These are phyloP conservation scores for Claviceps sp. DNA, from an alignment of 2,329 filamentous ascomycete species.

Conservation along the genomic window DNA sequence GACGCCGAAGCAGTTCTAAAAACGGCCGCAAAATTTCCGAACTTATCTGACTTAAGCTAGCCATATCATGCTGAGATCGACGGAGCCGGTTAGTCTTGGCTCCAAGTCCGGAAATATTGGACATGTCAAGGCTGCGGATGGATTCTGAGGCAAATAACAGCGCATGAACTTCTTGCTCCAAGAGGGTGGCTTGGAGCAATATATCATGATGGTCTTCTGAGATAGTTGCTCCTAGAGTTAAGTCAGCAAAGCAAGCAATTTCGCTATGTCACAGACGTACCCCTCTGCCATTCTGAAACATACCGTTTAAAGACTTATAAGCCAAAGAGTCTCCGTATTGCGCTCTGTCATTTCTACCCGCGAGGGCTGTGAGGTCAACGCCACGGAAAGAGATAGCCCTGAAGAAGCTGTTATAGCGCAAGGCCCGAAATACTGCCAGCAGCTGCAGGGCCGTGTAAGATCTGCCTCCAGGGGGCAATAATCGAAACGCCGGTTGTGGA, in stretches of 20 bases:
- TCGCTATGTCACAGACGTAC: neutral
- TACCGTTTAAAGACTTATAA: conserved; percentile 39
- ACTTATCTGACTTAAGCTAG: conserved; percentile 13
- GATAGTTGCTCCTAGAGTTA: conserved; percentile 27
- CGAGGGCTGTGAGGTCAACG: conserved; percentile 32
- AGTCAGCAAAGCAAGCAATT: neutral
- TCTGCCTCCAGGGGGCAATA: conserved; percentile 28
- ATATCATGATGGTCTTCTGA: conserved; percentile 34
- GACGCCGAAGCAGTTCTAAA: conserved; percentile 33
- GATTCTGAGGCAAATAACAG: conserved; percentile 42
- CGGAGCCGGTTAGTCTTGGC: conserved; percentile 10
- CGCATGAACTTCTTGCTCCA: conserved; percentile 44
- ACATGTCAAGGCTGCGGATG: conserved; percentile 39
- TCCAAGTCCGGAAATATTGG: conserved; percentile 25
- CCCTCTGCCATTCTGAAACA: conserved; percentile 6
- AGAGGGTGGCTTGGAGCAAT: conserved; percentile 33
- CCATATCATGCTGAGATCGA: conserved; percentile 12
- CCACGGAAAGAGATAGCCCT: conserved; percentile 41
- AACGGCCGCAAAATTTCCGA: conserved; percentile 35
- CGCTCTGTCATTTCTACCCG: conserved; percentile 27
- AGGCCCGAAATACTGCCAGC: conserved; percentile 40
- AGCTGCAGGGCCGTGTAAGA: conserved; percentile 37
- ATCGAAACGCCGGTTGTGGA: conserved; percentile 37
- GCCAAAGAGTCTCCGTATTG: conserved; percentile 33
- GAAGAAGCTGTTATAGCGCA: conserved; percentile 47